A percentile compares a stretch with the other conserved stretches of the same genome.
Conservation (phyloP, 352 stramenopile species). For the Phytophthora pseudosyringae region DNA sequence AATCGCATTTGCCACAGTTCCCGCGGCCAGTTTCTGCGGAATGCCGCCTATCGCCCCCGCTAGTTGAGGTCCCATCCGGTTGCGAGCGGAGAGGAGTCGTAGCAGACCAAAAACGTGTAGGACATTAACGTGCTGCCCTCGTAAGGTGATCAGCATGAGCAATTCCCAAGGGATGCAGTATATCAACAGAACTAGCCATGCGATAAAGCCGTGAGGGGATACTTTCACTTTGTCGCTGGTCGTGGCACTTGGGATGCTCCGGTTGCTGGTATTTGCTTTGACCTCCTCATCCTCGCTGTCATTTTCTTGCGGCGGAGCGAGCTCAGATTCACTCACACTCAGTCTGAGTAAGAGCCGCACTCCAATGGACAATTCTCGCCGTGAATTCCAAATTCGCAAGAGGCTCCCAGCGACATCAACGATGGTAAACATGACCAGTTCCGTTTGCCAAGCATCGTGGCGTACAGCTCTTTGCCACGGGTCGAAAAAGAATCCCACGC, state of each 20-base stretch:
- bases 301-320: slow-evolving; percentile 1
- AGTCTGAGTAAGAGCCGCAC: slow-evolving; percentile 11
- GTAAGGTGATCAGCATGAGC: slow-evolving; percentile 18
- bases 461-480: slow-evolving; percentile 22
- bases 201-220: slow-evolving; percentile 10
- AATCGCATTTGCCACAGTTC: slow-evolving; percentile 45
- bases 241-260: slow-evolving; percentile 19
- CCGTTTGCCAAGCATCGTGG: slow-evolving; percentile 28
- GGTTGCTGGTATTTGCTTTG: slow-evolving; percentile 10
- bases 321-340: slow-evolving; percentile 19
- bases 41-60: slow-evolving; percentile 26
- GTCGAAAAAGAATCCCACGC: slow-evolving; percentile 55
- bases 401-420: slow-evolving; percentile 40
- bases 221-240: slow-evolving; percentile 12
- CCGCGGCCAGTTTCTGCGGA: slow-evolving; percentile 24
- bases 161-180: slow-evolving; percentile 59
- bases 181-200: slow-evolving; percentile 19
- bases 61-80: slow-evolving; percentile 21
- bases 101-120: slow-evolving; percentile 52
- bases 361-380: slow-evolving; percentile 18
- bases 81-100: slow-evolving; percentile 24
- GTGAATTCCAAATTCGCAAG: slow-evolving; percentile 36
- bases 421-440: slow-evolving; percentile 35
- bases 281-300: background rate
- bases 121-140: slow-evolving; percentile 42